Evolutionary conservation across 2,329 filamentous ascomycete species (phyloP).

Genomic region (Aspergillus neotritici): DNA sequence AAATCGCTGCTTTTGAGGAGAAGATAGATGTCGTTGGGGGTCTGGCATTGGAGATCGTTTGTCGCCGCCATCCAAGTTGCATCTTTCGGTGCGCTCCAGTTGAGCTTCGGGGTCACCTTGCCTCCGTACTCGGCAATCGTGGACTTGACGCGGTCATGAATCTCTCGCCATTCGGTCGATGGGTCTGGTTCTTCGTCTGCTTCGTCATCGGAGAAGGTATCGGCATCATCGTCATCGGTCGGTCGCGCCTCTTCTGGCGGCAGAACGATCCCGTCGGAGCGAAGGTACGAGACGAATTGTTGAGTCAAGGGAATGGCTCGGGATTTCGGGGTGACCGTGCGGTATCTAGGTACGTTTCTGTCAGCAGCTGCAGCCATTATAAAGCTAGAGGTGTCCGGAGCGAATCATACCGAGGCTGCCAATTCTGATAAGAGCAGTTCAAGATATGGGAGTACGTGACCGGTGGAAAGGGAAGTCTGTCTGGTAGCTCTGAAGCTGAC

Average conservation of each 20-base stretch:
- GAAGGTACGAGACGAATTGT: slow-evolving; percentile 78
- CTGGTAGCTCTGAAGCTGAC: slow-evolving; percentile 13
- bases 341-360: slow-evolving; percentile 54
- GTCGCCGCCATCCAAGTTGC: slow-evolving; percentile 82
- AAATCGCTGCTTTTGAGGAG: slow-evolving; percentile 93
- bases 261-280: slow-evolving; percentile 85
- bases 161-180: slow-evolving; percentile 57
- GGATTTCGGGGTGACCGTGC: slow-evolving; percentile 75
- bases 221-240: slow-evolving; percentile 44
- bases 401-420: slow-evolving; percentile 65
- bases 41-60: slow-evolving; percentile 88
- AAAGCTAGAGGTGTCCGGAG: neutral
- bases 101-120: slow-evolving; percentile 83
- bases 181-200: slow-evolving; percentile 54
- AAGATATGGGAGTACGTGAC: slow-evolving; percentile 81
- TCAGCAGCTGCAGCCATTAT: slow-evolving; percentile 9
- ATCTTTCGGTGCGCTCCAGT: slow-evolving; percentile 96
- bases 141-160: slow-evolving; percentile 70
- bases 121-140: slow-evolving; percentile 78
- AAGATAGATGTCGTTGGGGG: slow-evolving; percentile 86
- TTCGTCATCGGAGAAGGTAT: slow-evolving; percentile 47
- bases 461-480: slow-evolving; percentile 66
- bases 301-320: slow-evolving; percentile 71
- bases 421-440: slow-evolving; percentile 88
- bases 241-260: slow-evolving; percentile 43